A percentile compares a stretch with the other conserved stretches of the same genome.
Conservation (phyloP, 1,139 yeast genomes). For the Kodamaea arcana region DNA sequence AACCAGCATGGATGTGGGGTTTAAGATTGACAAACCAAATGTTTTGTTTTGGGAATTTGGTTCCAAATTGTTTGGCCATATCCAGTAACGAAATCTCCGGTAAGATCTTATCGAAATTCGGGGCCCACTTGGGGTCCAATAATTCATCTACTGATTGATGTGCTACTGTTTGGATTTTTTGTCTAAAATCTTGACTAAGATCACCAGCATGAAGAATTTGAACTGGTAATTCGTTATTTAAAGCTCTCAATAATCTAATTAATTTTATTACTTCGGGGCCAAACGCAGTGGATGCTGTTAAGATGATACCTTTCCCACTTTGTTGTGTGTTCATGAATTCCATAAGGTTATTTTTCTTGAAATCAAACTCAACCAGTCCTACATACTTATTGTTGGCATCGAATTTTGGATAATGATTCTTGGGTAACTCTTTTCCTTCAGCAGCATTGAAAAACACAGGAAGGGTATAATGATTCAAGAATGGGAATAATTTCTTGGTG, state of each 20-base stretch:
- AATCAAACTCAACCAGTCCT: slow-evolving; percentile 6
- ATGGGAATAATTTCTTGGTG: slow-evolving; percentile 29
- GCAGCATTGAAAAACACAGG: slow-evolving; percentile 22
- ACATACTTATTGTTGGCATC: slow-evolving; percentile 4
- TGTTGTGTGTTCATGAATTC: slow-evolving; percentile 19
- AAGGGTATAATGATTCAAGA: slow-evolving; percentile 15
- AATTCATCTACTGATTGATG: slow-evolving; percentile 23
- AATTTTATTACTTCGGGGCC: slow-evolving; percentile 32
- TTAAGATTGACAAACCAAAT: slow-evolving; percentile 41
- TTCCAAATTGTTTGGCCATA: slow-evolving; percentile 20
- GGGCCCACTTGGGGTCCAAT: slow-evolving; percentile 18
- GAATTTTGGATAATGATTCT: slow-evolving; percentile 9
- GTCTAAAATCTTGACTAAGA: slow-evolving; percentile 22
- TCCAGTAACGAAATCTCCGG: slow-evolving; percentile 23
- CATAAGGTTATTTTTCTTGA: slow-evolving; percentile 14
- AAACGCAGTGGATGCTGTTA: slow-evolving; percentile 33
- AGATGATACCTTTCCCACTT: slow-evolving; percentile 39
- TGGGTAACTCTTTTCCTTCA: slow-evolving; percentile 10
- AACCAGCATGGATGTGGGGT: slow-evolving; percentile 20
- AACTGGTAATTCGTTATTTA: slow-evolving; percentile 38
- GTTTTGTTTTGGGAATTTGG: slow-evolving; percentile 44
- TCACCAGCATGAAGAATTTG: slow-evolving; percentile 36
- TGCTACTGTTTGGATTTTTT: slow-evolving; percentile 29
- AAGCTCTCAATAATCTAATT: slow-evolving; percentile 35
- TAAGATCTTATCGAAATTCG: slow-evolving; percentile 13